Evolutionary conservation across 2,329 filamentous ascomycete species (phyloP), one percentile per base, ranked within the genome.

Genomic region (Diaporthe sp.): DNA sequence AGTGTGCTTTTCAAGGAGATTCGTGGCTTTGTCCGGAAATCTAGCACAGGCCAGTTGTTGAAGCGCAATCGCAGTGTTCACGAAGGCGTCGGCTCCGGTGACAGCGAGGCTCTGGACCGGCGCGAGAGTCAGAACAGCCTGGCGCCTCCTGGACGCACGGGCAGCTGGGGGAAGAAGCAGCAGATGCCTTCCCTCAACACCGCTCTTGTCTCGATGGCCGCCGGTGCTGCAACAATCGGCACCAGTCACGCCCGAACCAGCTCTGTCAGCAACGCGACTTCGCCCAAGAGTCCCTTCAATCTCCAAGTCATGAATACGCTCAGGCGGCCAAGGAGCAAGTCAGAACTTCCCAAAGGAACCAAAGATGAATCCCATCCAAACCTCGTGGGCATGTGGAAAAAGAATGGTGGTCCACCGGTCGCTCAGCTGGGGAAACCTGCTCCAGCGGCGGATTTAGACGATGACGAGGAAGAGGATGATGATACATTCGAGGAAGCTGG

Each of bases 181-280:
- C 82, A 82, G 37, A 84, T 85, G 2, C 89, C 90, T 3, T 91
- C 86, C 78, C 86, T 92, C 77, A 92, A 91, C 78, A 91, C 89
- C 0, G 88, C 89, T 2, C 81, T 92, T 53, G 83, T 88, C 9
- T 87, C 86, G 30, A 90, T 92, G 84, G 88, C 86, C 5, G 87
- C 85, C 44, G 86, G 85, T 58, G 85, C 89, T 47, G 89, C 89
- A 27, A 86, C 89, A 22, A 89, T 92, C 51, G 89, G 89, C 32
- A 85, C 88, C 5, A 85, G 86, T 0, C 90, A 92, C 78, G 85
- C 88, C 50, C 86, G 89, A 44, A 91, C 87, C 75, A 89, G 90
- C 47, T 93, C 92, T 8, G 86, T 94, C 73, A 89, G 89, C 78
- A 88, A 75, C 30, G 61, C 86, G 58, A 85, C 87, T 12, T 91